Conservation (phyloP, 2,329 filamentous ascomycete genomes). For the Calonectria hongkongensis region DNA sequence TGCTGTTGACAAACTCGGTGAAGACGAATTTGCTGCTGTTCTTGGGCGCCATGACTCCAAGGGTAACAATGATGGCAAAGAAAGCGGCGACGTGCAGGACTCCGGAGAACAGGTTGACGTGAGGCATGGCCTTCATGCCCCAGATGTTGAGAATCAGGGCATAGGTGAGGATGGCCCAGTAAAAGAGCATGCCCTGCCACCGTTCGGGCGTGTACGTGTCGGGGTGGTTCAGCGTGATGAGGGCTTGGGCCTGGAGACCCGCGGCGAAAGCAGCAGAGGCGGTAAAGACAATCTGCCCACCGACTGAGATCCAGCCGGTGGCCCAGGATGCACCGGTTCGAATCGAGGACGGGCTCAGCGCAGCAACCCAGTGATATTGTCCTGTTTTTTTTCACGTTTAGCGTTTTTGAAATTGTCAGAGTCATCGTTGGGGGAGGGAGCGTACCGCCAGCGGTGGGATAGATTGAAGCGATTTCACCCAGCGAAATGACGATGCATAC, state of each 20-base stretch:
- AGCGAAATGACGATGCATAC: constrained; percentile 63
- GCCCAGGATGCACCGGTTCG: constrained; percentile 39
- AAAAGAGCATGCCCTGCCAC: constrained; percentile 68
- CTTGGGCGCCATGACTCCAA: constrained; percentile 57
- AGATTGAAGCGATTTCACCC: constrained; percentile 63
- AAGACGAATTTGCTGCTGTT: constrained; percentile 58
- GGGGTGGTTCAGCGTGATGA: constrained; percentile 64
- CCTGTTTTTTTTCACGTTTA: constrained; percentile 49
- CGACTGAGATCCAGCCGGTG: constrained; percentile 67
- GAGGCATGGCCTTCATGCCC: constrained; percentile 61
- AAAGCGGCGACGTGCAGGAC: constrained; percentile 56
- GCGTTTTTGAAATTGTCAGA: background rate
- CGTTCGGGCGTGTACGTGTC: constrained; percentile 62
- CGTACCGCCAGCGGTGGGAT: constrained; percentile 58
- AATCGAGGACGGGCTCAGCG: constrained; percentile 50
- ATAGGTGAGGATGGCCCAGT: constrained; percentile 65
- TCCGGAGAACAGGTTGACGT: constrained; percentile 57
- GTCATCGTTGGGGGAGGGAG: background rate
- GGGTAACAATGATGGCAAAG: constrained; percentile 53
- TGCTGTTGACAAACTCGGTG: constrained; percentile 56
- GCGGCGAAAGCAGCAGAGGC: constrained; percentile 68
- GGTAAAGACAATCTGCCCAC: constrained; percentile 67
- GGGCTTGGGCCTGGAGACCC: constrained; percentile 64
- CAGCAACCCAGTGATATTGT: constrained; percentile 68
- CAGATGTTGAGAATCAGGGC: constrained; percentile 64